Conservation (phyloP, 192 early-diverging fungal genomes). For the Podila horticola region DNA sequence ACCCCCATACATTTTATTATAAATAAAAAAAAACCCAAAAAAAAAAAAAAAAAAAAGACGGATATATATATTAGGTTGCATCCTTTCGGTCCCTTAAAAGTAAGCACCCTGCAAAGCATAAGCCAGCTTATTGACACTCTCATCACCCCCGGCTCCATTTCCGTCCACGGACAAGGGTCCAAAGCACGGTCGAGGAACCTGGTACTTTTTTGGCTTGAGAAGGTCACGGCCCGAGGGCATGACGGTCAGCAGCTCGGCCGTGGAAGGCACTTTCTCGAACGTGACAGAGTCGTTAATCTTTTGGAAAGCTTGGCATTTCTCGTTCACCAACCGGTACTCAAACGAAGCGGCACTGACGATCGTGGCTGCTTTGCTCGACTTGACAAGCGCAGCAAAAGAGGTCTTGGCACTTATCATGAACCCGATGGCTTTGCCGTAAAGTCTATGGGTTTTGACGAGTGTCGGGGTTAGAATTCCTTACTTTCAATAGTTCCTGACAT, state of each 20-base stretch:
- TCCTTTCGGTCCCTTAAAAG: slow-evolving; percentile 6
- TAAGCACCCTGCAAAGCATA: slow-evolving; percentile 47
- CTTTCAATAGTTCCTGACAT: background rate
- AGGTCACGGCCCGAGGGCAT: slow-evolving; percentile 65
- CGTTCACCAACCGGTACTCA: slow-evolving; percentile 59
- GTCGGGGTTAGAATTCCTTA: background rate
- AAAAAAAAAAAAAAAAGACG: background rate
- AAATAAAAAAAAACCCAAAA: too few relatives aligned
- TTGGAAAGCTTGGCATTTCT: slow-evolving; percentile 50
- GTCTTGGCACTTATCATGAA: slow-evolving; percentile 60
- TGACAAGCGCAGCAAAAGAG: slow-evolving; percentile 54
- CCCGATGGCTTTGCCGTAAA: slow-evolving; percentile 65
- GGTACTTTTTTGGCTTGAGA: slow-evolving; percentile 55
- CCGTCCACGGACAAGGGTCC: slow-evolving; percentile 32
- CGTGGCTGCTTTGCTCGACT: slow-evolving; percentile 53
- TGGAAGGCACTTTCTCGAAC: slow-evolving; percentile 59
- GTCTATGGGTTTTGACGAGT: slow-evolving; percentile 22
- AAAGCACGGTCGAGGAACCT: slow-evolving; percentile 54
- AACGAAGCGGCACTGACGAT: slow-evolving; percentile 56
- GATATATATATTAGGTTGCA: too few relatives aligned
- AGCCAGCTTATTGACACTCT: slow-evolving; percentile 23
- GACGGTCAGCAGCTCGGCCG: slow-evolving; percentile 57
- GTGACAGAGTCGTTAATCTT: slow-evolving; percentile 69
- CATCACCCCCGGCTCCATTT: slow-evolving; percentile 17
- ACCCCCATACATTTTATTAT: too few relatives aligned